Evolutionary conservation across 1,139 yeast genomes (phyloP).

Genomic region (Arxiozyma bovina): DNA sequence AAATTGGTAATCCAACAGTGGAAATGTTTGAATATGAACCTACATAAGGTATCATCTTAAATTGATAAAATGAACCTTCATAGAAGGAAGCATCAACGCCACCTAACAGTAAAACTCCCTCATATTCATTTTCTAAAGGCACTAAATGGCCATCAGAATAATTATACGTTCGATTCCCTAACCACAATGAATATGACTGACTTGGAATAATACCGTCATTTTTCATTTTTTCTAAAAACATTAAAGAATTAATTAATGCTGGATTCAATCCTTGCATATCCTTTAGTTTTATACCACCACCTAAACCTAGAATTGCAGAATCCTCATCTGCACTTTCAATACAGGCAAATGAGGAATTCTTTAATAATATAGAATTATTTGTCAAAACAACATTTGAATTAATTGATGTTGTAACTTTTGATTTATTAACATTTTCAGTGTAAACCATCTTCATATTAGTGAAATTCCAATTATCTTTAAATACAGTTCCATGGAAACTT

Average conservation of each 20-base stretch:
- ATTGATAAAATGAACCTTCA: slow-evolving; percentile 41
- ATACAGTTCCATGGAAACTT: slow-evolving; percentile 19
- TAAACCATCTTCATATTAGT: slow-evolving; percentile 4
- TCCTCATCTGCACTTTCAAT: slow-evolving; percentile 33
- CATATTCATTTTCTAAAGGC: background rate
- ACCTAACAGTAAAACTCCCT: slow-evolving; percentile 48
- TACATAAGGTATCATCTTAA: slow-evolving; percentile 40
- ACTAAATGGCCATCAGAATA: background rate
- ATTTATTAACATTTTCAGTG: background rate
- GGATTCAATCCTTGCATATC: slow-evolving; percentile 11
- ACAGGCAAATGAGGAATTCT: slow-evolving; percentile 30
- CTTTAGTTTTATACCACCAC: slow-evolving; percentile 30
- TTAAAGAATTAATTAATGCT: slow-evolving; percentile 31
- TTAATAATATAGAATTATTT: slow-evolving; percentile 10
- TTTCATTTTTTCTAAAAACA: slow-evolving; percentile 37
- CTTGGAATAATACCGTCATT: slow-evolving; percentile 34
- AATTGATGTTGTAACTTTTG: background rate
- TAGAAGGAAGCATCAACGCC: slow-evolving; percentile 43
- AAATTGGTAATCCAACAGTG: slow-evolving; percentile 42
- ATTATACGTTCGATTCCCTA: slow-evolving; percentile 27
- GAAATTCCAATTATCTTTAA: slow-evolving; percentile 19
- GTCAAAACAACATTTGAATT: background rate
- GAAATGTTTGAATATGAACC: slow-evolving; percentile 28
- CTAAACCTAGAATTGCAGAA: slow-evolving; percentile 51
- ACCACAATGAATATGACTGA: slow-evolving; percentile 50